Percentiles rank a stretch among this genome's conserved stretches.
phyloP scores from a whole-genome alignment of 441 rosid species.

The Gossypium gossypioides region DNA sequence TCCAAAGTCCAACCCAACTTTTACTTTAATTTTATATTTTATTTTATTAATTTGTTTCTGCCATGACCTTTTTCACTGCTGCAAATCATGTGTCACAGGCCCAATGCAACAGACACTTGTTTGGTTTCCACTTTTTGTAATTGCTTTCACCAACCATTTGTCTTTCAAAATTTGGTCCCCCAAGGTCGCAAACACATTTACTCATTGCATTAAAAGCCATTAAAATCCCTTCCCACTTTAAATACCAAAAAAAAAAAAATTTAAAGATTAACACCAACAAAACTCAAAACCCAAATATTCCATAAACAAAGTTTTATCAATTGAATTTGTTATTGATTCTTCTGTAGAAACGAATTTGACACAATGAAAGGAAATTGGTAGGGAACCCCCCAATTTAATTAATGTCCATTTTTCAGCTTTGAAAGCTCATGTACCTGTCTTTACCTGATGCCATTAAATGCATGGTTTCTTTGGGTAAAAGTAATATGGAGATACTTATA shows the following conservation, averaged over 20 bases:
- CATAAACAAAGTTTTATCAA: not conserved
- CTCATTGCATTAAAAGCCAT: not conserved
- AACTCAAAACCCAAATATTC: not conserved
- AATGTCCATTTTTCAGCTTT: not conserved
- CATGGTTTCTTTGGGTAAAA: no score
- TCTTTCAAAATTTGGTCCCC: not conserved
- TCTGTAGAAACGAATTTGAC: not conserved
- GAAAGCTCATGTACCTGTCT: not conserved
- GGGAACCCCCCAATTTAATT: not conserved
- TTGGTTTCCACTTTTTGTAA: conserved; percentile 21
- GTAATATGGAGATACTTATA: no score
- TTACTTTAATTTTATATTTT: conserved; percentile 9
- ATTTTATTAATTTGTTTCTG: conserved; percentile 20
- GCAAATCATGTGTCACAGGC: conserved; percentile 48
- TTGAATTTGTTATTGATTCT: not conserved
- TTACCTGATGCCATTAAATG: not conserved
- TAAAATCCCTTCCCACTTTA: not conserved
- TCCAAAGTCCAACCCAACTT: conserved; percentile 20
- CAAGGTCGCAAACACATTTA: not conserved
- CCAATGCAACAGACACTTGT: conserved; percentile 17
- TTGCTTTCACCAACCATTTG: conserved; percentile 20
- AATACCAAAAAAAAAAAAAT: not conserved
- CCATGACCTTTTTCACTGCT: conserved; percentile 30
- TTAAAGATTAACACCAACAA: not conserved
- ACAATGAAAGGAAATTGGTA: not conserved